Evolutionary conservation across 176 grass and related monocot genomes (phyloP).

Genomic region (Musa schizocarpa): DNA sequence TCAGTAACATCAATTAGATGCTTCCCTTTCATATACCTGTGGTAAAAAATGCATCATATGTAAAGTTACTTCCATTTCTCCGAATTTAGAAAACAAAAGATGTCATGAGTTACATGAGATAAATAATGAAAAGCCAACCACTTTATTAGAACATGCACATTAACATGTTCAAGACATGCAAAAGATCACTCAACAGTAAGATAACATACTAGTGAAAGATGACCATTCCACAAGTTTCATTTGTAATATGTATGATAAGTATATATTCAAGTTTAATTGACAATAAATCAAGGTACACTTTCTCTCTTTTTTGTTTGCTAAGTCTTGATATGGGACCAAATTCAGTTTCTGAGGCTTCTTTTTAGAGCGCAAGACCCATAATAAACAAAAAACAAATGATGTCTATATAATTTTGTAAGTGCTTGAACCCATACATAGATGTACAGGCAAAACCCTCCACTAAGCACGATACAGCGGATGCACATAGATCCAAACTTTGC

Average conservation of each 20-base stretch:
- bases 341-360: not conserved
- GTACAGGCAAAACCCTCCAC: not conserved
- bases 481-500: not conserved
- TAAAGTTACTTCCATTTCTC: not conserved
- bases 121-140: not conserved
- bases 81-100: not conserved
- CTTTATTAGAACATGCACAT: not conserved
- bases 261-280: not conserved
- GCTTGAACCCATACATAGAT: not conserved
- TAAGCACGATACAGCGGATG: not conserved
- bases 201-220: not conserved
- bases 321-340: not conserved
- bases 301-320: not conserved
- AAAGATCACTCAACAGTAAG: not conserved
- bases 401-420: not conserved
- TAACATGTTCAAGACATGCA: not conserved
- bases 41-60: not conserved
- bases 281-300: not conserved
- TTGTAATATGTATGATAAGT: not conserved
- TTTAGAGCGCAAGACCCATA: too few species aligned
- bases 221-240: not conserved
- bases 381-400: not conserved
- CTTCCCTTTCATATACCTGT: constrained; percentile 56
- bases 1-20: constrained; percentile 96
- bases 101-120: not conserved